Evolutionary conservation across 306 rosid species (phyloP), one percentile per base, ranked within the genome.

Genomic region (Fragaria iinumae): DNA sequence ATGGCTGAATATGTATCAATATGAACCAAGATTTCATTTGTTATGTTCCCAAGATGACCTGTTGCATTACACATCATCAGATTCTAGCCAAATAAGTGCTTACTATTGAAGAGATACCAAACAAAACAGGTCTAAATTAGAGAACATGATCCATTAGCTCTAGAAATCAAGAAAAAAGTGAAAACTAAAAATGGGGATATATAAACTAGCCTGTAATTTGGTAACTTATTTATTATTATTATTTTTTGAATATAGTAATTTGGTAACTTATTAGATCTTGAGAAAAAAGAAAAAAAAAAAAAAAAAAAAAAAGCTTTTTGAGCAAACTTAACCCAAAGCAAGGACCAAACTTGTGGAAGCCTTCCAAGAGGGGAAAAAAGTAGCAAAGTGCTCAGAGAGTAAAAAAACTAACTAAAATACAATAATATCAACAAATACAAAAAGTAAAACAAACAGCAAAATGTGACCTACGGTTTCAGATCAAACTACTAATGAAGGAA

Each of bases 1-100:
- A 94, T 94, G 80, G 98, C 96, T 62, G 98, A 94, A 85, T 83
- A 94, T n/a, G 97, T 81, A 83, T 94, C 98, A 82, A 94, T 92
- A 77, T 92, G 97, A 76, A 94, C 91, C 93, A 87, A 88, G 59
- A 64, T 88, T 80, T 89, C 93, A 67, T 73, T 70, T 39, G 87
- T 77, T 68, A 72, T 78, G 80, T 82, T 75, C 41, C 84, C 84
- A 74, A 78, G 76, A 77, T 53, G 70, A 53, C 95, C 97, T 92
- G 90, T 66, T 43, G 79, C 67, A 86, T 77, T 29, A 6, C 69
- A 39, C 41, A 20, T n/a, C 76, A 3, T 79, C 39, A 79, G 45
- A 74, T 73, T 55, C 49, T 38, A 55, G 66, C 66, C 63, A 71
- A 63, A n/a, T 75, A 7, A 53, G 29, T 6, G 27, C 43, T 20